These are phyloP conservation scores for Blastobotrys serpentis DNA, from an alignment of 1,139 yeast species.

Conservation along the genomic window DNA sequence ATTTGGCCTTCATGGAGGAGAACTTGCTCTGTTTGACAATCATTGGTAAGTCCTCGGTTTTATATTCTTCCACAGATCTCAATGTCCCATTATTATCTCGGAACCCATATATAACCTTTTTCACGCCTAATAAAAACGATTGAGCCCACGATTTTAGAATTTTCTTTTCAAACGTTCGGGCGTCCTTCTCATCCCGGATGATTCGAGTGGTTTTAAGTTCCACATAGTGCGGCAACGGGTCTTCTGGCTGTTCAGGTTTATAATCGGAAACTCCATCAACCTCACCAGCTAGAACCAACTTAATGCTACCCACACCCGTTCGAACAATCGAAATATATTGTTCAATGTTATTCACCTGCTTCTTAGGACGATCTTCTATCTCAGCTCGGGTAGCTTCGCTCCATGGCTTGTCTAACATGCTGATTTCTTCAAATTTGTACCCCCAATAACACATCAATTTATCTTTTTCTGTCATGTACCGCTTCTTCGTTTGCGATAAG, in stretches of 20 bases:
- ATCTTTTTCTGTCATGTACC: constrained; percentile 30
- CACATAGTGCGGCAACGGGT: constrained; percentile 69
- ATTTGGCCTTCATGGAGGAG: constrained; percentile 36
- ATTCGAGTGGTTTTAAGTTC: constrained; percentile 75
- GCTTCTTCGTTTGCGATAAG: constrained; percentile 33
- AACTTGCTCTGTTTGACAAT: constrained; percentile 43
- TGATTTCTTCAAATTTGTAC: constrained; percentile 78
- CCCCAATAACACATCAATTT: constrained; percentile 44
- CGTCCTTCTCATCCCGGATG: constrained; percentile 53
- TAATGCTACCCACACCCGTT: constrained; percentile 77
- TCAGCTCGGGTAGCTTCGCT: constrained; percentile 59
- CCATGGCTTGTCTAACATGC: constrained; percentile 79
- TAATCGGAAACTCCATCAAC: constrained; percentile 88
- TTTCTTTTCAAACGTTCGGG: constrained; percentile 65
- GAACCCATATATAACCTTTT: constrained; percentile 78
- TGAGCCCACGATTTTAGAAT: constrained; percentile 88
- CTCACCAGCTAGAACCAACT: constrained; percentile 79
- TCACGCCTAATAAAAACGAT: constrained; percentile 81
- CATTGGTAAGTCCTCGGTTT: constrained; percentile 75
- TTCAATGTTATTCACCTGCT: constrained; percentile 62
- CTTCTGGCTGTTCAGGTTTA: constrained; percentile 50
- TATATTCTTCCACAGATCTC: constrained; percentile 66
- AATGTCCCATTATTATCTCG: constrained; percentile 69
- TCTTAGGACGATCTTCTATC: constrained; percentile 61
- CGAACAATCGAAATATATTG: constrained; percentile 76